phyloP scores from a whole-genome alignment of 768 basidiomycete genomes.

The Hericium coralloides region DNA sequence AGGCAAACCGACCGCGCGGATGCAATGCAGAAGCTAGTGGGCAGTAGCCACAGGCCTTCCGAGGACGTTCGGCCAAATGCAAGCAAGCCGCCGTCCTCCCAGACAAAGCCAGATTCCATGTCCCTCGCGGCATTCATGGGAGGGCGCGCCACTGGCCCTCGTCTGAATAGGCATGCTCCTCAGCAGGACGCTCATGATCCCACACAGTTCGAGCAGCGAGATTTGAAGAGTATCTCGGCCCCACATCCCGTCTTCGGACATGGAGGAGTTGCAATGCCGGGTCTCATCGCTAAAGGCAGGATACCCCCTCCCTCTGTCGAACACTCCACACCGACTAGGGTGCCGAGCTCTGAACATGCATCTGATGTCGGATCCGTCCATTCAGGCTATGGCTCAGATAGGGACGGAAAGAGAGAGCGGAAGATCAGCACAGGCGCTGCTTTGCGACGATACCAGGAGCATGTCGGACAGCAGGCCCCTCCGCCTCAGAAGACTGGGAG shows the following conservation, averaged over 20 bases:
- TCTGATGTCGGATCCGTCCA: neutral
- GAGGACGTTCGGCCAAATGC: neutral
- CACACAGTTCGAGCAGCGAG: slow-evolving; percentile 57
- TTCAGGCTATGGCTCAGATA: neutral
- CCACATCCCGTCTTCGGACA: slow-evolving; percentile 74
- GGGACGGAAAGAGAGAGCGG: neutral
- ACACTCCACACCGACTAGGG: neutral
- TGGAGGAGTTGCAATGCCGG: slow-evolving; percentile 70
- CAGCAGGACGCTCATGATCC: slow-evolving; percentile 61
- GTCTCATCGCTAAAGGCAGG: slow-evolving; percentile 34
- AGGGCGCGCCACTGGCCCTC: slow-evolving; percentile 65
- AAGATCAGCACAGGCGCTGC: neutral
- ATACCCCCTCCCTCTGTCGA: slow-evolving; percentile 7
- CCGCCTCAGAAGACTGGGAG: neutral
- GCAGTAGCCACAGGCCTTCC: too few relatives aligned
- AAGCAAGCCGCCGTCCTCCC: neutral
- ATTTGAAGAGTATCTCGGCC: slow-evolving; percentile 28
- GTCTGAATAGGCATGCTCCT: slow-evolving; percentile 62
- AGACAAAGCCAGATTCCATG: slow-evolving; percentile 34
- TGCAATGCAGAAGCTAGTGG: too few relatives aligned
- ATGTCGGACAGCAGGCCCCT: slow-evolving; percentile 4
- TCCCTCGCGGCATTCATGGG: slow-evolving; percentile 81
- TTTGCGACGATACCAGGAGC: slow-evolving; percentile 11
- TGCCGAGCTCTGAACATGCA: neutral
- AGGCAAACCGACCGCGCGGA: too few relatives aligned